Evolutionary conservation across 352 stramenopile species (phyloP).

Genomic region (Pythium dissimile): DNA sequence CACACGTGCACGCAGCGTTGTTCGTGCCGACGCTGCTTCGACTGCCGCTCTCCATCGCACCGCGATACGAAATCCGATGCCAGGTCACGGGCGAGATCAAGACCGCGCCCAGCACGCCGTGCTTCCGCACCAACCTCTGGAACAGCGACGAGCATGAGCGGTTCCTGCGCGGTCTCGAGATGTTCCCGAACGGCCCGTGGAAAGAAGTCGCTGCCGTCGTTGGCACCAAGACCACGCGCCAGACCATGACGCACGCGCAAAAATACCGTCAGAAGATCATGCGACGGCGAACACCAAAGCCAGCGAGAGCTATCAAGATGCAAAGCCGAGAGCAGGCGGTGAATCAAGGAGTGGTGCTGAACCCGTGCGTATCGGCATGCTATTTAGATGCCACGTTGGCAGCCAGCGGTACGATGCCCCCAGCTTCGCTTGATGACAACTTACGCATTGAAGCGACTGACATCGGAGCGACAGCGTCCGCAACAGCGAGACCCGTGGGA

Average conservation of each 20-base stretch:
- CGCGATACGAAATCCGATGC: conserved; percentile 1
- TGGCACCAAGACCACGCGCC: conserved; percentile 83
- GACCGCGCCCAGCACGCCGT: background rate
- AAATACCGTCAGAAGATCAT: conserved; percentile 86
- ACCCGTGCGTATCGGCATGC: too few relatives aligned
- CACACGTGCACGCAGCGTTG: background rate
- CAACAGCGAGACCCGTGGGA: too few relatives aligned
- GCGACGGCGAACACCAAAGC: conserved; percentile 18
- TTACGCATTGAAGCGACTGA: too few relatives aligned
- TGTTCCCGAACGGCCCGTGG: conserved; percentile 62
- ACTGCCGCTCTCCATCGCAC: conserved; percentile 1
- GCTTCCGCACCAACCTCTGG: conserved; percentile 5
- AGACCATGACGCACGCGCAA: conserved; percentile 90
- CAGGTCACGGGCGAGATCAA: background rate
- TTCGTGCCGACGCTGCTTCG: conserved; percentile 7
- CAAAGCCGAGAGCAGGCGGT: too few relatives aligned
- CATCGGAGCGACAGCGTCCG: too few relatives aligned
- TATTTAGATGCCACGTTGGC: too few relatives aligned
- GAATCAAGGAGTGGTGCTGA: too few relatives aligned
- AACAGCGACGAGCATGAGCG: conserved; percentile 41
- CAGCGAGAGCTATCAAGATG: background rate
- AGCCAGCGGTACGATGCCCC: too few relatives aligned
- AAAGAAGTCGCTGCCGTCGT: conserved; percentile 60
- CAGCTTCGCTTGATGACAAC: too few relatives aligned
- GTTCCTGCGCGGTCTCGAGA: conserved; percentile 53